Base-by-base conservation (phyloP, 805 yeast genomes). In the Cyberlindnera nakhonratchasimensis region DNA sequence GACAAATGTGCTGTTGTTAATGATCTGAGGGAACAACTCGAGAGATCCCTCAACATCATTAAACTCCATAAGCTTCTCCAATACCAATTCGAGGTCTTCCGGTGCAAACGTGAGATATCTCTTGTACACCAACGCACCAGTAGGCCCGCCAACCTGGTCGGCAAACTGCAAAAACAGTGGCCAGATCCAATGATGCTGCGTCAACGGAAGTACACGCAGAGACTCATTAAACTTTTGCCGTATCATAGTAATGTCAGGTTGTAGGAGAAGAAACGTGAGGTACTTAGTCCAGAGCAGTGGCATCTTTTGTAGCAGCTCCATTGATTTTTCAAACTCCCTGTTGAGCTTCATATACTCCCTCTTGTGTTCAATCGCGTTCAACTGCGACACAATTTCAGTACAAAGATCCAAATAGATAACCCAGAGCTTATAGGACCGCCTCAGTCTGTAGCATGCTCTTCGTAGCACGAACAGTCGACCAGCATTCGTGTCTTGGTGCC, bases 121-220 rank as follows among this genome's bases (percentile, higher is more conserved):
- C 13, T 42, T 29, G 43, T 67, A 70, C 0, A 68, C 53, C 5
- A 26, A 25, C 3, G 48, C 37, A 1, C 53, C 59, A 4, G 54
- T 51, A n/a, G 32, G 3, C 6, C 77, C 82, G 4, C 72, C 73
- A 18, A 70, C 62, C 1, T 47, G 38, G 34, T 63, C 63, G 1
- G 78, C 77, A 59, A 71, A 77, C 17, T 63, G 51, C 33, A 82
- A 62, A 43, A 77, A 84, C 46, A 72, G 54, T 1, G 69, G 63
- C 75, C 93, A 75, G 24, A 83, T 71, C 22, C 65, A 48, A 4
- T 71, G 70, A 58, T 81, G 88, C 43, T 77, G 80, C 0, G 74
- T 57, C 6, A 70, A 39, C 0, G 84, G 77, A 11, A 83, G 52
- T 5, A 63, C 48, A 39, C 66, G 64, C 8, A 85, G 59, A 0